Base-by-base conservation (phyloP, 2,329 filamentous ascomycete genomes). In the Fusarium sp. region DNA sequence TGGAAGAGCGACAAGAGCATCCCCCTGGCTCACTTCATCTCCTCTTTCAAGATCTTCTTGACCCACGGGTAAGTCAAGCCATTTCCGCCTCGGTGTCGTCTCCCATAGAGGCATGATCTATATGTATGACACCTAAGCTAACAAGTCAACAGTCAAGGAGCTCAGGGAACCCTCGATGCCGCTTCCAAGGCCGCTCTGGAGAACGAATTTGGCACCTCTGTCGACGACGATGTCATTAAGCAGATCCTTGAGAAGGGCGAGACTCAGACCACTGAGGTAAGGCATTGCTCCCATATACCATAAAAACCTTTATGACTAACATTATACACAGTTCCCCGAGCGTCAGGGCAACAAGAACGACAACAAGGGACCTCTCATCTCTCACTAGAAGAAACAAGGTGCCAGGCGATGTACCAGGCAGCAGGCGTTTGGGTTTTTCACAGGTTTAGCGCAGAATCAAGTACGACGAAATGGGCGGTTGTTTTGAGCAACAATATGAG, bases 31-130 rank as follows among this genome's bases (percentile, higher is more conserved):
- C 90, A 98, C 76, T 94, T 99, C 59, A 87, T 98, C 58, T 93
- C 90, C 62, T 87, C 91, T 10, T 98, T 93, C 86, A 93, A 97
- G 86, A 86, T 99, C 77, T 97, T 97, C 77, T 84, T 91, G 44
- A 97, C 94, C 37, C 92, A 97, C 84, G 92, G 91, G 94, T 98
- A 86, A 71, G 61, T 48, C 43, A 62, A 83, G 92, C 84, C 49
- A 52, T 70, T 62, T 55, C 73, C 58, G 49, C 56, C 58, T 56
- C 46, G 23, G 11, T 41, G 54, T 23, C 44, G 41, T n/a, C n/a
- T 42, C 14, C 25, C 49, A 10, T 18, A 31, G 31, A 21, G 44
- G 28, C 59, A 41, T n/a, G 6, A 4, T 8, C 16, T 21, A 39
- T 11, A n/a, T 45, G 3, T 12, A 28, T 23, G 11, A n/a, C 19